A percentile compares a stretch with the other conserved stretches of the same genome.
These are phyloP conservation scores for Avena sativa DNA, from an alignment of 176 grass and related monocot genomes.

Conservation along the genomic window DNA sequence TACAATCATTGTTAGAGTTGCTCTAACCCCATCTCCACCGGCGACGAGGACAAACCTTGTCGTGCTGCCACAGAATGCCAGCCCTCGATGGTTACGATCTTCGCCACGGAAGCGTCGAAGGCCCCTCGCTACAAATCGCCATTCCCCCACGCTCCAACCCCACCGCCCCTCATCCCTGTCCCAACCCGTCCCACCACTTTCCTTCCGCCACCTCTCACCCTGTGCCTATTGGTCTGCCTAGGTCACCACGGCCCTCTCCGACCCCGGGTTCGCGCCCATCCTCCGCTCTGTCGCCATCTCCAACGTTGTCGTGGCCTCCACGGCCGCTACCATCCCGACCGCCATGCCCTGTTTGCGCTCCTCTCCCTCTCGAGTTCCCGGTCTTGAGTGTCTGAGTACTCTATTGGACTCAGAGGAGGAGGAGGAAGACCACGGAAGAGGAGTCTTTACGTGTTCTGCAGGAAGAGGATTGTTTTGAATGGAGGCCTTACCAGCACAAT, in stretches of 20 bases:
- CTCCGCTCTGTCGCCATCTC: slow-evolving; percentile 34
- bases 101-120: no score
- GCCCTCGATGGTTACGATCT: no score
- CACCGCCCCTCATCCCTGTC: no score
- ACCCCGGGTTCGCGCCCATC: background rate
- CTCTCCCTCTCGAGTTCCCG: slow-evolving; percentile 51
- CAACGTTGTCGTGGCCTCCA: slow-evolving; percentile 34
- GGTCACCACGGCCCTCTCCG: slow-evolving; percentile 21
- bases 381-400: slow-evolving; percentile 39
- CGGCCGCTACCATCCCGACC: slow-evolving; percentile 41
- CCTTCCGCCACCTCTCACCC: no score
- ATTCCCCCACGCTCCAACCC: no score
- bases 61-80: no score
- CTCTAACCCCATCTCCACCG: no score
- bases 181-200: no score
- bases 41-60: no score
- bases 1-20: no score
- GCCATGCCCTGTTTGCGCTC: slow-evolving; percentile 37
- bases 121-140: no score
- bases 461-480: slow-evolving; percentile 47
- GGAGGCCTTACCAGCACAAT: slow-evolving; percentile 59
- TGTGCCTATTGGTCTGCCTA: slow-evolving; percentile 35
- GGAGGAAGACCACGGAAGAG: slow-evolving; percentile 11
- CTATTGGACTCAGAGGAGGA: slow-evolving; percentile 45
- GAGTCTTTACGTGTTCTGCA: slow-evolving; percentile 36